Evolutionary conservation across 2,329 filamentous ascomycete species (phyloP), one percentile per base, ranked within the genome.

Genomic region (Waltergamsia citrina): DNA sequence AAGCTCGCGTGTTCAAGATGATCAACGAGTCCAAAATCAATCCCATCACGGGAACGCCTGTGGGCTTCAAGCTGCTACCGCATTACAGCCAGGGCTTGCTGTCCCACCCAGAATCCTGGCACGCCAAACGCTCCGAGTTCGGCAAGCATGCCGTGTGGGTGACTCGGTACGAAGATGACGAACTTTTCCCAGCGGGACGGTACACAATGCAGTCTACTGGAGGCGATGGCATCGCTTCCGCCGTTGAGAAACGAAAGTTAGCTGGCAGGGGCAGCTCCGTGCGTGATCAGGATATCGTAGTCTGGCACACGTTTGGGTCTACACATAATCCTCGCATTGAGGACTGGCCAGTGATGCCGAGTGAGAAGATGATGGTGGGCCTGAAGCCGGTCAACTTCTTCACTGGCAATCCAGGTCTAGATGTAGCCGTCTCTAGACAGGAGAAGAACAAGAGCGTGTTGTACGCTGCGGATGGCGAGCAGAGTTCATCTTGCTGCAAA

Each of bases 331-430:
- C 77, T 0, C 61, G 77, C 1, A 65, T 72, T 9, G 78, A 82
- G 43, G 78, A 82, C 45, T 82, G 78, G 60, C 78, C 76, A 0
- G 73, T 81, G 5, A 82, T 82, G 78, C 78, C 77, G 0, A 67
- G 61, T 39, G 78, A 81, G 48, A 67, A 60, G 35, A 56, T 74
- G 43, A 57, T 56, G 37, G 65, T 74, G 0, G 53, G 54, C 0
- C 48, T 74, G 33, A 71, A 69, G 45, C 69, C 70, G 0, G 62
- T 65, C 3, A 72, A 74, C 38, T 71, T 74, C 44, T 73, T 73
- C 39, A 50, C 55, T 2, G 58, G 58, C 5, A 72, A 73, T 36
- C 69, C 67, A 0, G 63, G 59, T 0, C 35, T 71, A 5, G 67
- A 74, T 43, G 65, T 73, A 3, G 59, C 65, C 0, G 54, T 59